Evolutionary conservation across 805 yeast genomes (phyloP).

Genomic region (Lipomyces sp.): DNA sequence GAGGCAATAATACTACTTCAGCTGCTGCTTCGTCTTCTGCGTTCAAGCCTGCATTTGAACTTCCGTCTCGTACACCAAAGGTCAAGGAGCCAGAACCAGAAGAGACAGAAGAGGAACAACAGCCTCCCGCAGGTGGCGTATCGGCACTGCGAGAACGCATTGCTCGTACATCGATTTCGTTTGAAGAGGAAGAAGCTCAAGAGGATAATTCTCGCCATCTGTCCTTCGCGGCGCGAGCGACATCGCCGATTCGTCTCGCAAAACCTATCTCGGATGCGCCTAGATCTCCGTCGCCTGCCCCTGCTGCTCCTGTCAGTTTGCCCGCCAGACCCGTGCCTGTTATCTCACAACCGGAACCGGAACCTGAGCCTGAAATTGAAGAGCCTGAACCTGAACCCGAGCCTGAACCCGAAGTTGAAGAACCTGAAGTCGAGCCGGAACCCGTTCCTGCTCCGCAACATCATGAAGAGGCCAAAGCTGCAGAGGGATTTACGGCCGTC

Average conservation of each 20-base stretch:
- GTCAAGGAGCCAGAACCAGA: slow-evolving; percentile 27
- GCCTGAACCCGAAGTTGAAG: slow-evolving; percentile 9
- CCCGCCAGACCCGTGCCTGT: no score
- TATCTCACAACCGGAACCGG: no score
- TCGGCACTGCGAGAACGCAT: slow-evolving; percentile 29
- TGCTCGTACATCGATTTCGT: slow-evolving; percentile 24
- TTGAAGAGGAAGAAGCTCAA: slow-evolving; percentile 32
- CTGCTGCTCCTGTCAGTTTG: no score
- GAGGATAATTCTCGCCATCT: slow-evolving; percentile 34
- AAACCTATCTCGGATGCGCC: slow-evolving; percentile 27
- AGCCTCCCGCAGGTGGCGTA: slow-evolving; percentile 9
- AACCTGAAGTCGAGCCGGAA: slow-evolving; percentile 3
- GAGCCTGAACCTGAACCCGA: slow-evolving; percentile 30
- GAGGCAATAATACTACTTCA: slow-evolving; percentile 28
- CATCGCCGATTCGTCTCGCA: slow-evolving; percentile 35
- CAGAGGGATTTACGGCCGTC: slow-evolving; percentile 49
- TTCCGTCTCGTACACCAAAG: slow-evolving; percentile 37
- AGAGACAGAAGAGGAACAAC: slow-evolving; percentile 36
- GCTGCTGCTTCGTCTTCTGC: slow-evolving; percentile 17
- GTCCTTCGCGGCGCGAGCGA: slow-evolving; percentile 25
- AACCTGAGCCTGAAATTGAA: not conserved
- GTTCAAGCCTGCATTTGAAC: not conserved
- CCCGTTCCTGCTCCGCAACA: not conserved
- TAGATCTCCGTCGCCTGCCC: slow-evolving; percentile 24
- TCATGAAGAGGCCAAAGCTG: slow-evolving; percentile 18